Percentiles rank a stretch among this genome's conserved stretches.
Evolutionary conservation across 352 stramenopile genomes (phyloP).

Genomic region (Phytophthora multivora): DNA sequence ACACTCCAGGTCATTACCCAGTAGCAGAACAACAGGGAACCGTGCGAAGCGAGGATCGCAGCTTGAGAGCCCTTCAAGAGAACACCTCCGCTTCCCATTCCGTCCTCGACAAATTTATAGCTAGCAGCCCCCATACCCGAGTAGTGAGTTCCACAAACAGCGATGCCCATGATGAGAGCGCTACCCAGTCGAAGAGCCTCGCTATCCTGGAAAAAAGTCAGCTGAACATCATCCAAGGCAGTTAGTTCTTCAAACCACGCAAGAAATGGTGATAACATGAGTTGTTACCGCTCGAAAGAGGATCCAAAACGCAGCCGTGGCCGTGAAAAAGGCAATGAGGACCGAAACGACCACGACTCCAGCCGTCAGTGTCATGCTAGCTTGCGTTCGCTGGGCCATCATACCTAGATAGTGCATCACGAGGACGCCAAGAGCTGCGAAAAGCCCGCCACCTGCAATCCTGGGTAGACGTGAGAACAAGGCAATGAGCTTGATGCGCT

Average conservation of each 20-base stretch:
- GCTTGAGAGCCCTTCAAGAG: constrained; percentile 42
- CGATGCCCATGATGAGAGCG: constrained; percentile 65
- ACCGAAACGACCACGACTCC: constrained; percentile 53
- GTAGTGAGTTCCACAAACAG: constrained; percentile 72
- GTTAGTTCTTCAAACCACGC: too few species aligned
- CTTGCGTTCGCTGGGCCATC: constrained; percentile 58
- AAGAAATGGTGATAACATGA: too few species aligned
- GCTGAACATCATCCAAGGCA: constrained; percentile 16
- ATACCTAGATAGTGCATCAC: constrained; percentile 83
- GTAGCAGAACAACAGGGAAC: constrained; percentile 56
- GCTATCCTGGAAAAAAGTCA: constrained; percentile 67
- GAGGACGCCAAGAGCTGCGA: constrained; percentile 63
- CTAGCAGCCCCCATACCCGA: constrained; percentile 50
- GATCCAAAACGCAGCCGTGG: constrained; percentile 72
- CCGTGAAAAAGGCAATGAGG: constrained; percentile 59
- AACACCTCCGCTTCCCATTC: constrained; percentile 22
- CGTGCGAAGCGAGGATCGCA: constrained; percentile 44
- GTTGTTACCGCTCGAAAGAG: constrained; percentile 56
- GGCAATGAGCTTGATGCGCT: constrained; percentile 60
- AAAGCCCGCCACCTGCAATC: constrained; percentile 53
- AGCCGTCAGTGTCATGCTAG: constrained; percentile 43
- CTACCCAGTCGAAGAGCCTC: constrained; percentile 56
- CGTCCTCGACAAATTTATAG: constrained; percentile 45
- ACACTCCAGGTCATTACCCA: constrained; percentile 56
- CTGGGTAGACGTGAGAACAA: constrained; percentile 62